These are phyloP conservation scores for Ceratobasidium theobromae DNA, from an alignment of 1,284 basidiomycete species.

Conservation along the genomic window DNA sequence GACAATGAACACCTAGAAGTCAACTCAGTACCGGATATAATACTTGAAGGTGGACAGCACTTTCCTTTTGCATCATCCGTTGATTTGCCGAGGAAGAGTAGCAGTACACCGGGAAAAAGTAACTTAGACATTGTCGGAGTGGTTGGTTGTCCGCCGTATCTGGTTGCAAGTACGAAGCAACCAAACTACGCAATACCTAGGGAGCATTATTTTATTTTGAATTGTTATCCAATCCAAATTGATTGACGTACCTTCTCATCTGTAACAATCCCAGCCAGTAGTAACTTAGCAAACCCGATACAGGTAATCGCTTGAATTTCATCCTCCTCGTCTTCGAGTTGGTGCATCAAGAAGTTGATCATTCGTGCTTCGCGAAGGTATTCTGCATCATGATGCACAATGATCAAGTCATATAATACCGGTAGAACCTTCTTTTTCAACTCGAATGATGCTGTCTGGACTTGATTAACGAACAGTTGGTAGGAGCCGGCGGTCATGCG, in stretches of 20 bases:
- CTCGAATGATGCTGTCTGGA: conserved; percentile 73
- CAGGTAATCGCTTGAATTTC: conserved; percentile 78
- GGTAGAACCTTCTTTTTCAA: conserved; percentile 82
- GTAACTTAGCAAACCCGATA: conserved; percentile 86
- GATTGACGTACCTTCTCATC: conserved; percentile 62
- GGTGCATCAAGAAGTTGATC: conserved; percentile 72
- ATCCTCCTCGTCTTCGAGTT: conserved; percentile 72
- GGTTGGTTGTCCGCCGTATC: conserved; percentile 84
- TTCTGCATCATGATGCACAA: conserved; percentile 81
- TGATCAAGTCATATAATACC: conserved; percentile 86
- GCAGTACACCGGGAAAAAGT: conserved; percentile 95
- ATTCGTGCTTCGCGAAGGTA: conserved; percentile 62
- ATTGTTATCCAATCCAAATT: background rate
- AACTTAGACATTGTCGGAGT: conserved; percentile 89
- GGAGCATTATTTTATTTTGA: background rate
- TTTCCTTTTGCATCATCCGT: conserved; percentile 71
- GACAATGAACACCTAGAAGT: conserved; percentile 75
- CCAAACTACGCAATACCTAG: conserved; percentile 77
- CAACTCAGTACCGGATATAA: too few species aligned
- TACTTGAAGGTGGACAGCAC: too few species aligned
- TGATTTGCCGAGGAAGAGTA: conserved; percentile 84
- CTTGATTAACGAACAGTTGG: conserved; percentile 85
- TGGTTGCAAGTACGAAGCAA: conserved; percentile 85
- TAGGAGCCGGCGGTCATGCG: conserved; percentile 91
- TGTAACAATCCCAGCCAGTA: conserved; percentile 79